These are phyloP conservation scores for Rhizomucor pusillus DNA, from an alignment of 371 early-diverging fungal species.

Conservation along the genomic window DNA sequence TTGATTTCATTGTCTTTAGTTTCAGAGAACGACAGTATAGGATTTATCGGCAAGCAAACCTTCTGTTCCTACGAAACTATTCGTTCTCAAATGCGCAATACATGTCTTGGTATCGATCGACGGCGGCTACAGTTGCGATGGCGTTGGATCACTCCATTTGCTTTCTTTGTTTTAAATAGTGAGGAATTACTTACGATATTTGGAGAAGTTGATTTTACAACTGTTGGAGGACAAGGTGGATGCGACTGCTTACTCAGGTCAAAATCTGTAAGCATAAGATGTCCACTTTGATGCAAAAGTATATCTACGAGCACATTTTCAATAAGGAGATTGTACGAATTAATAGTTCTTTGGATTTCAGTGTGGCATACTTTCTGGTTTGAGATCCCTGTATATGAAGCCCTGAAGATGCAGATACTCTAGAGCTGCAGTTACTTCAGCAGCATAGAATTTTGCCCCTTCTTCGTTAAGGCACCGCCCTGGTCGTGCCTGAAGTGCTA, in stretches of 20 bases:
- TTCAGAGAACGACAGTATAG: slow-evolving; percentile 18
- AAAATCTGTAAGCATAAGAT: slow-evolving; percentile 96
- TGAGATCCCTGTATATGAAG: slow-evolving; percentile 95
- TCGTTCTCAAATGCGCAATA: slow-evolving; percentile 83
- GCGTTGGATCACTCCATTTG: background rate
- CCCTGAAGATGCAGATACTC: slow-evolving; percentile 94
- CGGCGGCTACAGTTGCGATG: slow-evolving; percentile 35
- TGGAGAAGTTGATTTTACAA: slow-evolving; percentile 68
- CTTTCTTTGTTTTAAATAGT: background rate
- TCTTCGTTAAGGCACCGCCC: slow-evolving; percentile 77
- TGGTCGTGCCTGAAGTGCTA: slow-evolving; percentile 72
- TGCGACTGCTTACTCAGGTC: slow-evolving; percentile 89
- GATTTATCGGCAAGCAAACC: slow-evolving; percentile 45
- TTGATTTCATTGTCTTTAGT: background rate
- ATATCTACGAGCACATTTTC: slow-evolving; percentile 59
- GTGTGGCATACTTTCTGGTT: slow-evolving; percentile 83
- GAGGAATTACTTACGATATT: slow-evolving; percentile 34
- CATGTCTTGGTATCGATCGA: slow-evolving; percentile 86
- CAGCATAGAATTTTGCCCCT: slow-evolving; percentile 93
- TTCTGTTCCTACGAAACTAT: slow-evolving; percentile 97
- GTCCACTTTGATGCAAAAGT: slow-evolving; percentile 88
- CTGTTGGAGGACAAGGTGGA: slow-evolving; percentile 69
- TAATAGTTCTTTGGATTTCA: background rate
- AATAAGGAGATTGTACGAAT: background rate
- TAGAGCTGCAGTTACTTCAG: slow-evolving; percentile 88